Conservation (phyloP, 2,329 filamentous ascomycete genomes). For the Talaromyces amestolkiae region DNA sequence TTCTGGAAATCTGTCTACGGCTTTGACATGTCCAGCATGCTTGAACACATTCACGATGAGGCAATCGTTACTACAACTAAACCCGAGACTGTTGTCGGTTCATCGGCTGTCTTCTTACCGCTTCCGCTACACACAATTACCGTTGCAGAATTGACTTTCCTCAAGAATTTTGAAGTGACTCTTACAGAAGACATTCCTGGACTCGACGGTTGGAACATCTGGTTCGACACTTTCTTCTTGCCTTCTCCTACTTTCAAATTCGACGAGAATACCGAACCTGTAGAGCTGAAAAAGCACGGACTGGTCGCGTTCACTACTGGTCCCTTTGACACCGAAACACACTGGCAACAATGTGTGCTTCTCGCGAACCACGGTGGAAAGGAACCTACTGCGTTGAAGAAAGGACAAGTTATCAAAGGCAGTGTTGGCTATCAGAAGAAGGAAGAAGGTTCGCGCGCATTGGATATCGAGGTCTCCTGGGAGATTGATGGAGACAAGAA, state of each 20-base stretch:
- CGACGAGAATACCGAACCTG: conserved; percentile 55
- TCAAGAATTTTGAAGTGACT: conserved; percentile 62
- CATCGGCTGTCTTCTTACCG: conserved; percentile 65
- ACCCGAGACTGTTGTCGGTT: conserved; percentile 52
- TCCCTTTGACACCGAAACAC: conserved; percentile 71
- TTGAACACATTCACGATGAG: conserved; percentile 75
- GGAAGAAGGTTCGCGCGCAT: conserved; percentile 65
- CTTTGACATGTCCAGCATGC: conserved; percentile 92
- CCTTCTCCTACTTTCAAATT: conserved; percentile 54
- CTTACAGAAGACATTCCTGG: conserved; percentile 62
- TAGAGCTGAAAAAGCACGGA: conserved; percentile 63
- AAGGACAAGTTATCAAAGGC: conserved; percentile 61
- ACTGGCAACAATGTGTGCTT: conserved; percentile 85
- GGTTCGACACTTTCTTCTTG: conserved; percentile 93
- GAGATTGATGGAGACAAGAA: conserved; percentile 44
- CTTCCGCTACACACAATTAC: conserved; percentile 74
- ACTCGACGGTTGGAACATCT: conserved; percentile 84
- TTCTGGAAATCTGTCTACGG: conserved; percentile 95
- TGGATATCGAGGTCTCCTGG: conserved; percentile 67
- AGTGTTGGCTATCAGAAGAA: conserved; percentile 69
- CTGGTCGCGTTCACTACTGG: conserved; percentile 83
- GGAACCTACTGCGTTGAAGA: conserved; percentile 47
- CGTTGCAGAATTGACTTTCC: conserved; percentile 72
- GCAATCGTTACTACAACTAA: conserved; percentile 72
- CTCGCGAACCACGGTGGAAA: conserved; percentile 61